Conservation (phyloP, 371 early-diverging fungal genomes). For the Nematocida sp. region DNA sequence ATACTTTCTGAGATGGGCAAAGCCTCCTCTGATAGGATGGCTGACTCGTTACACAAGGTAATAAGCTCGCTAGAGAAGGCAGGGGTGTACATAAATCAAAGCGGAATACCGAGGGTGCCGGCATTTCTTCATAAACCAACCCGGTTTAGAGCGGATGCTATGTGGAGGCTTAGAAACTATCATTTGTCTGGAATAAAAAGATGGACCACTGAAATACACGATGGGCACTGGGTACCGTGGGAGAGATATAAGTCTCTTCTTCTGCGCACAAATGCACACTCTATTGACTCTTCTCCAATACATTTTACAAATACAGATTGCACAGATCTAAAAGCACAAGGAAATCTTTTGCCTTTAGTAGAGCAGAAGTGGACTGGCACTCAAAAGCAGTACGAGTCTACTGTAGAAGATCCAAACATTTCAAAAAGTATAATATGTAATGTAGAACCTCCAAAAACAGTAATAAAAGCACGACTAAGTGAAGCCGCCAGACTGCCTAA, state of each 20-base stretch:
- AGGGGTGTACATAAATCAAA: background rate
- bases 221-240: constrained; percentile 40
- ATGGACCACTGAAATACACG: constrained; percentile 49
- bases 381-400: background rate
- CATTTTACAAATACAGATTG: background rate
- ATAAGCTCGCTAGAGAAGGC: background rate
- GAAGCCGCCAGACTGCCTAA: constrained; percentile 98
- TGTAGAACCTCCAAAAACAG: background rate
- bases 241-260: constrained; percentile 20
- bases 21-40: background rate
- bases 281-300: constrained; percentile 11
- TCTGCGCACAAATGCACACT: background rate
- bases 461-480: constrained; percentile 90
- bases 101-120: constrained; percentile 17
- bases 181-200: background rate
- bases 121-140: background rate
- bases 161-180: constrained; percentile 43
- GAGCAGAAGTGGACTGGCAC: background rate
- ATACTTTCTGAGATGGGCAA: background rate
- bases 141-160: background rate
- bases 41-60: background rate
- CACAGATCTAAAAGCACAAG: background rate
- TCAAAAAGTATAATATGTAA: background rate
- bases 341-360: background rate
- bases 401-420: background rate